Conservation (phyloP, 345 rosid species). For the Citrus maxima region DNA sequence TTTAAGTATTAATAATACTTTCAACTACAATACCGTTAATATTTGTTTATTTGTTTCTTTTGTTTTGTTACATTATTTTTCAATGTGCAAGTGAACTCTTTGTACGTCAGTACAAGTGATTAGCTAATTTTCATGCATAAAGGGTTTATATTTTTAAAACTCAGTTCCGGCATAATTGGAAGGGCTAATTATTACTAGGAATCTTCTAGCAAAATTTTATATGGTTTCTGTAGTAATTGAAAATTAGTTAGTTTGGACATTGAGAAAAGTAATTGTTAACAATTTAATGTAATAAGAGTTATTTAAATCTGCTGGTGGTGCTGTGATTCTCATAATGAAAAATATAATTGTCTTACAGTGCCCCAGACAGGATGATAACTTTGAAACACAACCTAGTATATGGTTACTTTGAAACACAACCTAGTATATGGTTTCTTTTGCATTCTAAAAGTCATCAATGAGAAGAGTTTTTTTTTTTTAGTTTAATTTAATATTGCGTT, state of each 20-base stretch:
- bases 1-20: background rate
- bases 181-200: conserved; percentile 22
- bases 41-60: background rate
- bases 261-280: conserved; percentile 4
- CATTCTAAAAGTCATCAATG: conserved; percentile 15
- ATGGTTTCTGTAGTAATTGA: background rate
- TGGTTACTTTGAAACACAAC: conserved; percentile 5
- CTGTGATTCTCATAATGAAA: conserved; percentile 7
- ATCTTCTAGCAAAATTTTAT: conserved; percentile 8
- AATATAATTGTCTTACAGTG: background rate
- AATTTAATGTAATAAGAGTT: background rate
- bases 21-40: background rate
- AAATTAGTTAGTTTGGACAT: background rate
- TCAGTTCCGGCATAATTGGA: conserved; percentile 34
- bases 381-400: conserved; percentile 3
- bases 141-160: conserved; percentile 5
- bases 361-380: conserved; percentile 18
- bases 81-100: background rate
- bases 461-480: background rate
- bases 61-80: conserved; percentile 7
- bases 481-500: background rate
- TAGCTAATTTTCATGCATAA: background rate
- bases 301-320: background rate
- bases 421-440: conserved; percentile 6
- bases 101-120: conserved; percentile 4